A percentile compares a stretch with the other conserved stretches of the same genome.
Conservation (phyloP, 176 grass and related monocot genomes). For the Paspalum vaginatum region DNA sequence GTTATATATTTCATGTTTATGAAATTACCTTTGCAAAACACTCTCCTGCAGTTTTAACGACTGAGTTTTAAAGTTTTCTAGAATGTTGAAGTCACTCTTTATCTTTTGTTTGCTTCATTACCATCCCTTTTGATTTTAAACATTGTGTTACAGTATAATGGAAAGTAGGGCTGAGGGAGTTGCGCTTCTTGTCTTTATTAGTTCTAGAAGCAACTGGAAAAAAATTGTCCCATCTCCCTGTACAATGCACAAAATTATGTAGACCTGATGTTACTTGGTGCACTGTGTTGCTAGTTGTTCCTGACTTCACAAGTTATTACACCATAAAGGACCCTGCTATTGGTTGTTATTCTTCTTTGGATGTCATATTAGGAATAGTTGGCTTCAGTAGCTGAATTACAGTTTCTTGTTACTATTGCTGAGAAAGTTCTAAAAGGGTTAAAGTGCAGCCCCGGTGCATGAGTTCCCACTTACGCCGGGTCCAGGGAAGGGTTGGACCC, state of each 20-base stretch:
- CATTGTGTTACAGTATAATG: conserved; percentile 14
- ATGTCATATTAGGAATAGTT: conserved; percentile 20
- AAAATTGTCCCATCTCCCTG: not conserved
- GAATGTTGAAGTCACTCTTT: not conserved
- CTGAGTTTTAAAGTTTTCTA: conserved; percentile 16
- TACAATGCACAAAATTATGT: conserved; percentile 14
- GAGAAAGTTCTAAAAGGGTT: conserved; percentile 13
- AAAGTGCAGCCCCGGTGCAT: too few species aligned
- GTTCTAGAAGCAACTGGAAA: conserved; percentile 11
- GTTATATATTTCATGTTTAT: not conserved
- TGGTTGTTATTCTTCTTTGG: conserved; percentile 33
- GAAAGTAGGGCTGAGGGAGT: conserved; percentile 18
- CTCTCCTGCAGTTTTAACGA: not conserved
- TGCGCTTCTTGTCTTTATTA: conserved; percentile 15
- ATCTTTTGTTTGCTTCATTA: not conserved
- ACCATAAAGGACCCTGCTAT: not conserved
- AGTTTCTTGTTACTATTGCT: conserved; percentile 3
- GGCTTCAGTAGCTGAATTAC: not conserved
- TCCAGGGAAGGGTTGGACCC: too few species aligned
- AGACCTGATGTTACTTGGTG: not conserved
- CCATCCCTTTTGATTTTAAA: conserved; percentile 10
- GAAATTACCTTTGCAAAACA: not conserved
- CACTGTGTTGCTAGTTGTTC: conserved; percentile 18
- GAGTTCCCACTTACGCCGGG: too few species aligned
- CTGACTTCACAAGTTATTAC: not conserved